Evolutionary conservation across 768 basidiomycete genomes (phyloP), one percentile per base, ranked within the genome.

Genomic region (Pulveroboletus sp.): DNA sequence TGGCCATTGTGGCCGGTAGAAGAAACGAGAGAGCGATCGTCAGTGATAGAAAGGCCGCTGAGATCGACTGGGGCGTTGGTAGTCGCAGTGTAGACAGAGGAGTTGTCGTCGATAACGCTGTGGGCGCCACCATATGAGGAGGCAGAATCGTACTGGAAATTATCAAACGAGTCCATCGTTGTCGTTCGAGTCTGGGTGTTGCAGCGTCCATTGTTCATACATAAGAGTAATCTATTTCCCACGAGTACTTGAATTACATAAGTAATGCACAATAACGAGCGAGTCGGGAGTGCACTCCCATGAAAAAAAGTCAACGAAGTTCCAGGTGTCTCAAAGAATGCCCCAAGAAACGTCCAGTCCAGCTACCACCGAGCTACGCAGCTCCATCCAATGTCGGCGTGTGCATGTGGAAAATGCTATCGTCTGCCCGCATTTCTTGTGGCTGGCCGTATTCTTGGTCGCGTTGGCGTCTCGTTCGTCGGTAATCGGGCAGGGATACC

Each of bases 71-170:
- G 67, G 44, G 69, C 73, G 54, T 73, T 78, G 3, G 87, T 88
- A 34, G 77, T 87, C 41, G 80, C 80, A 8, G 88, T 88, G 62
- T 90, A 90, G 35, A 89, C 80, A 2, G 88, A 90, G 0, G 87
- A 89, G 38, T 74, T 90, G 59, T 90, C 88, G 64, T 90, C 88
- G 27, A 88, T 79, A 34, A 86, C 73, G 53, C 85, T 76, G 43
- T 84, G 76, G 7, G 76, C 72, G 39, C 75, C 76, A 47, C 87
- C 88, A 58, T 90, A 90, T 0, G 88, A 85, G 6, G 88, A 90
- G 23, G 86, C 82, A 17, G 87, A 85, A 58, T 90, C 87, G 59
- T 86, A 89, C 65, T 90, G 87, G 58, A 88, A 90, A 61, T 90
- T 90, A 67, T 90, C 87, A 60, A 90, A 90, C 11, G 84, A 79